Evolutionary conservation across 169 alveolate species (phyloP).

Genomic region (Plasmodium falciparum): DNA sequence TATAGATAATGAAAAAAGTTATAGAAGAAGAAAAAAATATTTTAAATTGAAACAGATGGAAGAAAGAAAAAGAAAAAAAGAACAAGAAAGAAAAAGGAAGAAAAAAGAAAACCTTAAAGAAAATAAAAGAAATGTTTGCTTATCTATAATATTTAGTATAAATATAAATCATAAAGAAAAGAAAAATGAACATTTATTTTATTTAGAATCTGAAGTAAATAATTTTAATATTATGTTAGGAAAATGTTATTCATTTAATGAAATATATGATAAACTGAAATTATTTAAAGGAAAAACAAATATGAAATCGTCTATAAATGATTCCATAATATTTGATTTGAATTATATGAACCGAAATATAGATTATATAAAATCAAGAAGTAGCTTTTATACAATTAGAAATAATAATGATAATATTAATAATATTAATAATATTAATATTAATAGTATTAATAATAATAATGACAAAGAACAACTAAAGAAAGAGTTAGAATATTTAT

Average conservation of each 20-base stretch:
- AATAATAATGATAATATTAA: neutral
- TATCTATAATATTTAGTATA: slow-evolving; percentile 41
- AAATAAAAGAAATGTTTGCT: slow-evolving; percentile 59
- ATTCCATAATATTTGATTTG: slow-evolving; percentile 24
- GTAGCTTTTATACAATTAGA: neutral
- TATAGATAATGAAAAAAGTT: no score
- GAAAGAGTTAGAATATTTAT: slow-evolving; percentile 29
- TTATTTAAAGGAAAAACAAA: slow-evolving; percentile 33
- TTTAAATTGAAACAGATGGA: neutral
- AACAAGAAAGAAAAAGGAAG: slow-evolving; percentile 6
- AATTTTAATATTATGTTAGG: slow-evolving; percentile 57
- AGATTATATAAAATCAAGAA: neutral
- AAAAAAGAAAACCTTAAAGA: slow-evolving; percentile 39
- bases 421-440: neutral
- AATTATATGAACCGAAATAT: neutral
- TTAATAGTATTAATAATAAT: neutral
- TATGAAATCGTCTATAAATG: slow-evolving; percentile 14
- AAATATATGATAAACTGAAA: slow-evolving; percentile 44
- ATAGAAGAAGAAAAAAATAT: no score
- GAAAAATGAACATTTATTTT: slow-evolving; percentile 4
- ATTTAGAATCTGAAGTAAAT: slow-evolving; percentile 17
- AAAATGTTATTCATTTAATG: slow-evolving; percentile 50
- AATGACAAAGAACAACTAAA: neutral
- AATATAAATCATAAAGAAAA: slow-evolving; percentile 39
- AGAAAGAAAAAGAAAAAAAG: slow-evolving; percentile 15